Percentiles rank a stretch among this genome's conserved stretches.
Conservation (phyloP, 1,139 yeast genomes). For the Debaryomycetaceae sp. region DNA sequence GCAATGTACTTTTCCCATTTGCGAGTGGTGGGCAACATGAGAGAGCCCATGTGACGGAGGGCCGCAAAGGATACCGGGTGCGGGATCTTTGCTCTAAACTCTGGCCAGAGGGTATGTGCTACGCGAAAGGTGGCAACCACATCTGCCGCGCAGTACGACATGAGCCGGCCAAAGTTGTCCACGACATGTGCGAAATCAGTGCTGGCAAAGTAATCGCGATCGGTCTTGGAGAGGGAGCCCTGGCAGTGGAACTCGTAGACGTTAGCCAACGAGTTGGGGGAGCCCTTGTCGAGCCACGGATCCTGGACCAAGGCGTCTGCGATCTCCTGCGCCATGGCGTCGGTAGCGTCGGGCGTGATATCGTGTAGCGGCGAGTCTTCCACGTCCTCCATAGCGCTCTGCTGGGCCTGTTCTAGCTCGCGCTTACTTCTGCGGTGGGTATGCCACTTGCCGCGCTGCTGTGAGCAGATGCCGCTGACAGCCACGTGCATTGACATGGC, state of each 20-base stretch:
- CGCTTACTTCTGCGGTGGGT: slow-evolving; percentile 39
- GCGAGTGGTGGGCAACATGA: slow-evolving; percentile 67
- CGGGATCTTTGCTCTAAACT: slow-evolving; percentile 58
- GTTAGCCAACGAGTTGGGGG: slow-evolving; percentile 72
- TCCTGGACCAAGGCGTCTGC: slow-evolving; percentile 31
- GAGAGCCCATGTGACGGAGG: slow-evolving; percentile 60
- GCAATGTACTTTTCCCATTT: slow-evolving; percentile 65
- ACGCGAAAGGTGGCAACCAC: slow-evolving; percentile 68
- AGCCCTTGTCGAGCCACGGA: slow-evolving; percentile 74
- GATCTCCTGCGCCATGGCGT: slow-evolving; percentile 6
- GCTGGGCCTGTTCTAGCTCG: slow-evolving; percentile 6
- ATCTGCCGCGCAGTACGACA: slow-evolving; percentile 80
- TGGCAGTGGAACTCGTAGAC: slow-evolving; percentile 78
- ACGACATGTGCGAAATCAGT: slow-evolving; percentile 43
- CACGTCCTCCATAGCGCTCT: slow-evolving; percentile 1
- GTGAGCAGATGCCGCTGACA: slow-evolving; percentile 83
- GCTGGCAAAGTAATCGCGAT: slow-evolving; percentile 54
- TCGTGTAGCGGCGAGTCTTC: slow-evolving; percentile 2
- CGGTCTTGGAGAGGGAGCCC: slow-evolving; percentile 52
- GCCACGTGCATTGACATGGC: slow-evolving; percentile 93
- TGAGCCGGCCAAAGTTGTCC: slow-evolving; percentile 47
- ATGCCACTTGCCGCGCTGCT: slow-evolving; percentile 76
- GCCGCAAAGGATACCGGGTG: slow-evolving; percentile 97
- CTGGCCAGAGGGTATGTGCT: slow-evolving; percentile 58
- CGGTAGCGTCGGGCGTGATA: slow-evolving; percentile 4